Percentiles rank a stretch among this genome's conserved stretches.
phyloP scores from a whole-genome alignment of 352 stramenopile species.

The Lagenidium giganteum region DNA sequence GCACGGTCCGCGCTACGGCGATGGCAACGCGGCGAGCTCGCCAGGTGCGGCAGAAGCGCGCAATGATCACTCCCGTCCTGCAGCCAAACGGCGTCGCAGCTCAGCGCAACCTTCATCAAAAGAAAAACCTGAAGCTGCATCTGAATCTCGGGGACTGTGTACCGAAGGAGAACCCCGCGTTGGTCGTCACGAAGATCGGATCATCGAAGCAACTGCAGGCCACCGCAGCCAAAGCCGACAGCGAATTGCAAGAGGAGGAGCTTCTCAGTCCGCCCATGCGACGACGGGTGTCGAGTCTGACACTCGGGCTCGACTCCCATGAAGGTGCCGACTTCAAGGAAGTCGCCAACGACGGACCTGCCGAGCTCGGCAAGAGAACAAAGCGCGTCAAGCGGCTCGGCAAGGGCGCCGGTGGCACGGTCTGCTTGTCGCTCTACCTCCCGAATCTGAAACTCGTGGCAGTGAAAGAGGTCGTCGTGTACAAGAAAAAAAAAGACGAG shows the following conservation, averaged over 20 bases:
- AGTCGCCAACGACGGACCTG: slow-evolving; percentile 67
- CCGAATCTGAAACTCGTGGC: slow-evolving; percentile 81
- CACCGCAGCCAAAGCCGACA: too few species aligned
- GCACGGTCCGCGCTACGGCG: slow-evolving; percentile 35
- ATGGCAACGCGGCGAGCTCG: slow-evolving; percentile 43
- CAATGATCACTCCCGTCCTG: too few species aligned
- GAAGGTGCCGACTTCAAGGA: slow-evolving; percentile 70
- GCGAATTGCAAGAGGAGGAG: too few species aligned
- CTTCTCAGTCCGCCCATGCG: too few species aligned
- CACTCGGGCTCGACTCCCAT: slow-evolving; percentile 46
- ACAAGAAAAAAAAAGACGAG: slow-evolving; percentile 77
- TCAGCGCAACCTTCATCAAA: too few species aligned
- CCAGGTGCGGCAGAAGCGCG: slow-evolving; percentile 28
- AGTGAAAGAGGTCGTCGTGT: slow-evolving; percentile 81
- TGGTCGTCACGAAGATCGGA: slow-evolving; percentile 47
- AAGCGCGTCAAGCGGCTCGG: slow-evolving; percentile 69
- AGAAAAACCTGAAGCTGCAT: slow-evolving; percentile 51
- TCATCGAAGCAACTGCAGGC: slow-evolving; percentile 1
- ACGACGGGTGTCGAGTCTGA: slow-evolving; percentile 50
- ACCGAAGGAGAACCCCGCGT: slow-evolving; percentile 16
- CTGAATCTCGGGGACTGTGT: slow-evolving; percentile 43
- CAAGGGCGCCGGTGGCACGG: slow-evolving; percentile 78
- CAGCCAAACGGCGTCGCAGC: too few species aligned
- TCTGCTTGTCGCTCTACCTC: slow-evolving; percentile 82
- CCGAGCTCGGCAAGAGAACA: slow-evolving; percentile 51